Base-by-base conservation (phyloP, 2,329 filamentous ascomycete genomes). In the Scedosporium boydii region DNA sequence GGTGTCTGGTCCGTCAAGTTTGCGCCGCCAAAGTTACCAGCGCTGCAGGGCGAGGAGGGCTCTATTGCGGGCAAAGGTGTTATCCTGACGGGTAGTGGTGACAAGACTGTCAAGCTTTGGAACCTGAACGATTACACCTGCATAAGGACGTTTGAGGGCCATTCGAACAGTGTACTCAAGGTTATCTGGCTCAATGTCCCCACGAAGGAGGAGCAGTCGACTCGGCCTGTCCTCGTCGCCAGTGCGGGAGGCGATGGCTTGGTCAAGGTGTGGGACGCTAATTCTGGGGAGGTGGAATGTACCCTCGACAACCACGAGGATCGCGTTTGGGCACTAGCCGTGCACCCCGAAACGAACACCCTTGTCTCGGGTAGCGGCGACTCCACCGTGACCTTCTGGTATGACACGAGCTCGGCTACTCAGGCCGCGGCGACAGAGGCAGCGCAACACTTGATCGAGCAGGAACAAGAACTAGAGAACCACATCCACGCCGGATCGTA, bases 241-340 rank as follows among this genome's bases (percentile, higher is more conserved):
- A 96, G 89, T 67, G 93, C 95, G 14, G 95, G 90, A 46, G 93
- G 92, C 64, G 96, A 99, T 74, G 95, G 95, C 1, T 82, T 99
- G 3, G 92, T 99, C 63, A 99, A 98, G 76, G 86, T 99, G 38
- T 99, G 95, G 95, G 91, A 96, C 68, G 89, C 90, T 12, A 88
- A 89, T 70, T 87, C 83, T 1, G 92, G 93, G 57, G 95, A 98
- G 74, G 81, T 87, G 2, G 91, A 93, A 67, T 89, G 89, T 66
- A 99, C 95, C 0, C 82, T 99, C 4, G 95, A 99, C 76, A 98
- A 98, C 75, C 95, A 99, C 74, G 92, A 92, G 69, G 95, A 99
- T 75, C 86, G 95, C 63, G 93, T 98, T 1, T 97, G 93, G 93
- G 92, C 92, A 0, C 78, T 98, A 18, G 85, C 91, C 4, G 85